A percentile compares a stretch with the other conserved stretches of the same genome.
These are phyloP conservation scores for Suhomyces anneliseae DNA, from an alignment of 1,139 yeast genomes.

Conservation along the genomic window DNA sequence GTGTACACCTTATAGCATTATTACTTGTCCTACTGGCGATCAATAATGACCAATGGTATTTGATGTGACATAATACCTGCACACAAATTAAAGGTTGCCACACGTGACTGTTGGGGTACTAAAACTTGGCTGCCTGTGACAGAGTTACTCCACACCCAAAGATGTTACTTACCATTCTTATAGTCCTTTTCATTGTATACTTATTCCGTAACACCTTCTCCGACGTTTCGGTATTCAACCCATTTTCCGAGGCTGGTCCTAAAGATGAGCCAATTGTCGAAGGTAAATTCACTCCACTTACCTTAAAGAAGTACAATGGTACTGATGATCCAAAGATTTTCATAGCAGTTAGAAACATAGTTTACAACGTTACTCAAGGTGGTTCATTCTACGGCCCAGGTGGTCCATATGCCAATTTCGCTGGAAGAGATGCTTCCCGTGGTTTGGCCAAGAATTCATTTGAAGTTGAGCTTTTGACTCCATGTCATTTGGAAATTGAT, in stretches of 20 bases:
- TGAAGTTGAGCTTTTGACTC: slow-evolving; percentile 59
- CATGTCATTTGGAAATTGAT: slow-evolving; percentile 74
- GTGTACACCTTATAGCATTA: too few species aligned
- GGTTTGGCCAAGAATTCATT: slow-evolving; percentile 91
- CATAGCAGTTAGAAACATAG: slow-evolving; percentile 81
- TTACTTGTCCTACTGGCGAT: too few species aligned
- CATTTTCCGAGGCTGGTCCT: slow-evolving; percentile 18
- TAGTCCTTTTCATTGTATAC: slow-evolving; percentile 20
- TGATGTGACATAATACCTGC: neutral
- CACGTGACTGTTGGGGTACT: neutral
- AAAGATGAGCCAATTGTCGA: slow-evolving; percentile 62
- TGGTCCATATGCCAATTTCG: slow-evolving; percentile 93
- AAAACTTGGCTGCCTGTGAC: neutral
- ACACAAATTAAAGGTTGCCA: neutral
- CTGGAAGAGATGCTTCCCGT: slow-evolving; percentile 94
- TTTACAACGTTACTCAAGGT: slow-evolving; percentile 82
- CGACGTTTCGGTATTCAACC: slow-evolving; percentile 21
- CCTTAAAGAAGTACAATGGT: slow-evolving; percentile 78
- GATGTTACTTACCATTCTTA: slow-evolving; percentile 22
- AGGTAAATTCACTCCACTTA: slow-evolving; percentile 76
- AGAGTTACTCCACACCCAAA: neutral
- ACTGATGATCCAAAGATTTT: slow-evolving; percentile 73
- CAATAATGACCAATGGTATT: neutral
- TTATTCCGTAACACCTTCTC: slow-evolving; percentile 19
- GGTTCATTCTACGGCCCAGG: slow-evolving; percentile 93